Evolutionary conservation across 129 eudicot genomes (phyloP), one percentile per base, ranked within the genome.

Genomic region (Lactuca sativa): DNA sequence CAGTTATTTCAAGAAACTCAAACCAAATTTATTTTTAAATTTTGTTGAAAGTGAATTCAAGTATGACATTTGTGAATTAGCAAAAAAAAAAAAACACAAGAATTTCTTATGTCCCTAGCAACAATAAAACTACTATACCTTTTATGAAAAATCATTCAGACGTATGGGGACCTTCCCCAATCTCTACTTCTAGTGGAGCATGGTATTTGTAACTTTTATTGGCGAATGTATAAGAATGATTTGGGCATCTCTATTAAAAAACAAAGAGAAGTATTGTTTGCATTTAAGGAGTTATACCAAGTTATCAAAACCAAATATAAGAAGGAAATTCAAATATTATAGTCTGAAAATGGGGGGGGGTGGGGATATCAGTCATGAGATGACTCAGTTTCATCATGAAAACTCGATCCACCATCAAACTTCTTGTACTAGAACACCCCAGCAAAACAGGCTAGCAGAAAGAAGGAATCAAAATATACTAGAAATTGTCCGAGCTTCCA

Each of bases 121-220:
- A 2, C 0, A 10, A 44, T 48, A 16, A 54, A 15, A 54, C 6
- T n/a, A 6, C 8, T 12, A 16, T 14, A 18, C 59, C 71, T 4
- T 66, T 66, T 49, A 66, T 66, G 71, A 55, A 9, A 44, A 49
- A 47, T 3, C 71, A 66, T 13, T 66, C 71, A 3, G 58, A 66
- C 47, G 71, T 66, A 3, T 66, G 41, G 71, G 71, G 37, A 2
- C 37, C 37, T 2, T 2, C 37, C 37, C 37, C 3, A 33, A 33
- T 49, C 16, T 5, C 58, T 6, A 21, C 40, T 62, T 13, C 33
- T 4, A 40, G 14, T 36, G 67, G 40, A 4, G 41, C 67, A 7
- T 14, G 67, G 7, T 66, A 15, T 14, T 66, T 66, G 71, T 66
- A 1, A 17, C 71, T 3, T 66, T 66, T 49, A 66, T 66, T 66